phyloP scores from a whole-genome alignment of 2,329 filamentous ascomycete genomes.

The Lachnellula hyalina region DNA sequence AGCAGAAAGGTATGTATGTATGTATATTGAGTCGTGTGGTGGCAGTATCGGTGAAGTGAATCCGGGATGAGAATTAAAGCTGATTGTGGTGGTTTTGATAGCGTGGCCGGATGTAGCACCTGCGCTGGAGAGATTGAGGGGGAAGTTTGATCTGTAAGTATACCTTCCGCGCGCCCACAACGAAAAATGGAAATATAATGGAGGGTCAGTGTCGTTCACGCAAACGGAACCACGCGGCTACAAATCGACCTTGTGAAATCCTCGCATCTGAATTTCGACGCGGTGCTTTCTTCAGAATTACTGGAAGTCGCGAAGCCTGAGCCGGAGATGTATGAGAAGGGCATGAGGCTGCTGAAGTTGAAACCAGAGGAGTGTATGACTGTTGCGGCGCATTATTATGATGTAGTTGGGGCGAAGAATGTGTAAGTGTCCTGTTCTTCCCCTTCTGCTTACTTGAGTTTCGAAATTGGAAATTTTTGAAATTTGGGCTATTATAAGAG shows the following conservation, averaged over 20 bases:
- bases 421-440: slow-evolving; percentile 16
- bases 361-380: slow-evolving; percentile 43
- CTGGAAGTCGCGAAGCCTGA: slow-evolving; percentile 45
- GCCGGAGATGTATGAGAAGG: slow-evolving; percentile 41
- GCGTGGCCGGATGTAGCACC: slow-evolving; percentile 46
- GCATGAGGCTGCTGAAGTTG: slow-evolving; percentile 39
- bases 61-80: neutral
- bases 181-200: neutral
- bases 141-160: neutral
- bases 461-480: neutral
- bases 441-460: too few relatives aligned
- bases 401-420: slow-evolving; percentile 42
- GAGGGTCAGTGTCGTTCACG: slow-evolving; percentile 40
- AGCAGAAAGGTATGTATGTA: neutral
- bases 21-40: neutral
- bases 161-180: neutral
- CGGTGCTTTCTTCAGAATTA: slow-evolving; percentile 48
- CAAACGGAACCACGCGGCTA: slow-evolving; percentile 50
- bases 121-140: slow-evolving; percentile 33
- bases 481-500: neutral
- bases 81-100: neutral
- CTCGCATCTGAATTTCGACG: slow-evolving; percentile 43
- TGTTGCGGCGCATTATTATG: slow-evolving; percentile 52
- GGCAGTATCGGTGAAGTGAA: slow-evolving; percentile 28
- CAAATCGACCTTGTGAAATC: slow-evolving; percentile 47